These are phyloP conservation scores for Magnolia officinalis DNA, from an alignment of 164 flowering plant species.

Conservation along the genomic window DNA sequence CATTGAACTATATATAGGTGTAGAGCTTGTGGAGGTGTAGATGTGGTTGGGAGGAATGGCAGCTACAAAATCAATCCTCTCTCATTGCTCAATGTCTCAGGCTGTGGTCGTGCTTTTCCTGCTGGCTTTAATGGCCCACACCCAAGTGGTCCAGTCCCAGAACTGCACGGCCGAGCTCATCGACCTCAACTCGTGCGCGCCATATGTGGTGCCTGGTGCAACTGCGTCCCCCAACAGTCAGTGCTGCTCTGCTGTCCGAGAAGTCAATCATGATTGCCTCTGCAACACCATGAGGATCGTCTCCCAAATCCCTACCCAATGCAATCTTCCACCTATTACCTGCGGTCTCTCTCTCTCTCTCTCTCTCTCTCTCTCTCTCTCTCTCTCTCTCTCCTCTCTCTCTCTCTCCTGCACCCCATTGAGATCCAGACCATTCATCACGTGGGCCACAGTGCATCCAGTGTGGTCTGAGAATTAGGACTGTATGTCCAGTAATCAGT, in stretches of 20 bases:
- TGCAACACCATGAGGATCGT: conserved; percentile 10
- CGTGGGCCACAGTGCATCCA: neutral
- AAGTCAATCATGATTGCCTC: conserved; percentile 5
- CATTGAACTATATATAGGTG: neutral
- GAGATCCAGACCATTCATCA: neutral
- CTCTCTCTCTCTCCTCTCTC: neutral
- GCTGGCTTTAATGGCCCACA: neutral
- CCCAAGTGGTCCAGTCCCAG: conserved; percentile 6
- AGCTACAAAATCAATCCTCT: neutral
- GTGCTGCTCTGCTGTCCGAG: conserved; percentile 10
- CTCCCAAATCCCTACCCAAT: conserved; percentile 2
- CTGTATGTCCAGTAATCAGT: too few species aligned
- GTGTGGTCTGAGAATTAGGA: neutral
- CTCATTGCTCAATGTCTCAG: neutral
- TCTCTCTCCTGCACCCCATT: neutral
- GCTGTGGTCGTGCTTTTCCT: neutral
- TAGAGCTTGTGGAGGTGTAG: neutral
- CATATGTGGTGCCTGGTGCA: conserved; percentile 8
- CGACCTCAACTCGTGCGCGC: conserved; percentile 8
- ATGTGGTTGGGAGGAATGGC: neutral
- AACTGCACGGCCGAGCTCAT: conserved; percentile 8
- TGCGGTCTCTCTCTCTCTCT: conserved; percentile 2
- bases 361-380: conserved; percentile 2
- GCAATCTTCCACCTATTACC: conserved; percentile 3
- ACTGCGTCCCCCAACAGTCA: conserved; percentile 1